phyloP scores from a whole-genome alignment of 2,329 filamentous ascomycete genomes.

The Eurotiales sp. region DNA sequence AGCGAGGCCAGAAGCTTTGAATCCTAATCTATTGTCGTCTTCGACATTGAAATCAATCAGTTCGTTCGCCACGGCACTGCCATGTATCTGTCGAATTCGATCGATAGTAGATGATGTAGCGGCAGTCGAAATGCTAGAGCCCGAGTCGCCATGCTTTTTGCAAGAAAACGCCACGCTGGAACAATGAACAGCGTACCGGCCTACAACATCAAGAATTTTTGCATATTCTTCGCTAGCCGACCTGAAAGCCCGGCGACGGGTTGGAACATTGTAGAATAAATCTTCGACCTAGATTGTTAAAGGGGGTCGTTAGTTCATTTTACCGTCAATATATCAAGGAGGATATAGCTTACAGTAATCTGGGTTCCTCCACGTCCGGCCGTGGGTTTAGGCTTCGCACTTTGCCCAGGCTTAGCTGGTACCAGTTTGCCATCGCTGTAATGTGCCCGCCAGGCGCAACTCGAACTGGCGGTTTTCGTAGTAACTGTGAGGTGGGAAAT shows the following conservation, averaged over 20 bases:
- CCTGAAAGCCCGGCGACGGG: slow-evolving; percentile 80
- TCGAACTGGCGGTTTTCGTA: slow-evolving; percentile 84
- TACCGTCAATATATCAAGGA: not conserved
- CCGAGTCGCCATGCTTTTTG: slow-evolving; percentile 90
- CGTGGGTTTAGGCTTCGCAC: slow-evolving; percentile 76
- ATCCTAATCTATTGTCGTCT: slow-evolving; percentile 71
- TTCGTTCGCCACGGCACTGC: slow-evolving; percentile 79
- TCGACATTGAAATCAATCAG: slow-evolving; percentile 70
- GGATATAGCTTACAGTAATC: slow-evolving; percentile 63
- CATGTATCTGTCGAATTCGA: slow-evolving; percentile 86
- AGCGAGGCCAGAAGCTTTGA: slow-evolving; percentile 73
- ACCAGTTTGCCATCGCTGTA: slow-evolving; percentile 80
- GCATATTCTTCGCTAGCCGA: slow-evolving; percentile 93
- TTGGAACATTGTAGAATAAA: slow-evolving; percentile 94
- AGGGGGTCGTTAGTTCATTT: not conserved
- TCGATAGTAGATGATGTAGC: slow-evolving; percentile 69
- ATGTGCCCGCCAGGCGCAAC: slow-evolving; percentile 83
- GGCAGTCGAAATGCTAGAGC: slow-evolving; percentile 75
- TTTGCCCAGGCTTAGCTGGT: slow-evolving; percentile 82
- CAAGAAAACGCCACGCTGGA: slow-evolving; percentile 89
- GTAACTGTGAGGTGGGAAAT: slow-evolving; percentile 95
- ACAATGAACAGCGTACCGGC: slow-evolving; percentile 90
- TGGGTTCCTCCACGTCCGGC: slow-evolving; percentile 88
- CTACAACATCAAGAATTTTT: slow-evolving; percentile 93
- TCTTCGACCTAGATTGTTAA: slow-evolving; percentile 66